Evolutionary conservation across 2,329 filamentous ascomycete genomes (phyloP).

Genomic region (Claviceps sp.): DNA sequence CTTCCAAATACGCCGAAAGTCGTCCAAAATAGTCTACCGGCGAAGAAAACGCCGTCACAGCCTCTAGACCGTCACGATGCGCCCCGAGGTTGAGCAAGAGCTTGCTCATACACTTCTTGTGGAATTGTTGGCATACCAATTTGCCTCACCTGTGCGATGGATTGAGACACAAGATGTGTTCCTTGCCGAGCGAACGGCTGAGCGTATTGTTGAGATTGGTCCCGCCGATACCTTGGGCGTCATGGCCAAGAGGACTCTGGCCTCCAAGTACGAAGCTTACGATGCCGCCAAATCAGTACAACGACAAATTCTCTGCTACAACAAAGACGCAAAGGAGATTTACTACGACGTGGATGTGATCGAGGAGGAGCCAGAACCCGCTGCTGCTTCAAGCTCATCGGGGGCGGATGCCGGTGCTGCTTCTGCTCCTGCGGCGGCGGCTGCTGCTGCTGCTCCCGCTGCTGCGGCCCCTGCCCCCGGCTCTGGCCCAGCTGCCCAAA

Average conservation of each 20-base stretch:
- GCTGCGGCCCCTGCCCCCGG: conserved; percentile 50
- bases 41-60: background rate
- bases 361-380: conserved; percentile 70
- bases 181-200: conserved; percentile 85
- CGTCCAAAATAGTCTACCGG: background rate
- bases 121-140: conserved; percentile 97
- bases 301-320: conserved; percentile 96
- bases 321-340: conserved; percentile 98
- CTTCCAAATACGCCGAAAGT: background rate
- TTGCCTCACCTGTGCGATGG: conserved; percentile 97
- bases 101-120: conserved; percentile 96
- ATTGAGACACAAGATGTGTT: conserved; percentile 99
- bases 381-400: conserved; percentile 33
- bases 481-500: conserved; percentile 73
- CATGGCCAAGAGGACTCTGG: conserved; percentile 92
- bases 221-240: conserved; percentile 92
- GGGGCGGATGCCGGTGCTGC: conserved; percentile 39
- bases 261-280: conserved; percentile 96
- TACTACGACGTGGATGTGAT: conserved; percentile 97
- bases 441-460: conserved; percentile 37
- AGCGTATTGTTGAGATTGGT: conserved; percentile 95
- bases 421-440: conserved; percentile 30
- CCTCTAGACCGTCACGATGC: conserved; percentile 49
- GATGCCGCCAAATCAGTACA: conserved; percentile 94
- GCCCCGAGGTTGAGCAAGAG: conserved; percentile 98